Evolutionary conservation across 768 basidiomycete species (phyloP), one percentile per base, ranked within the genome.

Genomic region (Mycena galopus): DNA sequence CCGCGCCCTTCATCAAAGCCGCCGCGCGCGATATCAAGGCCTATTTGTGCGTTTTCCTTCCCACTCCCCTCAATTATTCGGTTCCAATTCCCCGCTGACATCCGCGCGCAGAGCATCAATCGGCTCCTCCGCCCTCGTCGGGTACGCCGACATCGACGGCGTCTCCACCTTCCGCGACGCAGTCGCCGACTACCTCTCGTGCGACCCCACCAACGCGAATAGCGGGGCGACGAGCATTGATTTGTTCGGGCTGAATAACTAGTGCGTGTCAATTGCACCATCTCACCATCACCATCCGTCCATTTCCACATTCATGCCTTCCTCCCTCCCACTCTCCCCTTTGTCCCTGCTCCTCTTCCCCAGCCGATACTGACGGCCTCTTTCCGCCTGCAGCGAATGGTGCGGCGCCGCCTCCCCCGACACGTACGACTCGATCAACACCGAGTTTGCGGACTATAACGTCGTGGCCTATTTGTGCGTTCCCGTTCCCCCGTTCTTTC

Each of bases 1-100:
- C 90, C 19, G 89, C 86, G 16, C 83, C 91, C 10, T 93, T 88
- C 79, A 84, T 93, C 76, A 93, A 93, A 79, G 92, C 92, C 23
- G 93, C 93, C 12, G 91, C 92, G 10, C 87, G 92, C 29, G 92
- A 94, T 75, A 78, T 88, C 78, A 92, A 89, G 77, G 85, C 73
- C 0, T 75, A 75, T 51, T 96, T 51, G 81, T 93, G 29, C 95
- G 96, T 78, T 3, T 17, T 33, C 11, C 16, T 7, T 19, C 19
- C 42, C 5, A 6, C 17, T 42, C 9, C 42, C 17, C 17, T 47
- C 19, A 37, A 37, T 37, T 37, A n/a, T 47, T 42, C 42, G 7
- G 7, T 2, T 19, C 42, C 42, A 35, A 3, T 39, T n/a, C 12
- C n/a, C 7, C 4, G 53, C 11, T 19, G 47, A 17, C 21, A 16